A percentile compares a stretch with the other conserved stretches of the same genome.
These are phyloP conservation scores for Bryoglossum gracile DNA, from an alignment of 495 filamentous ascomycete genomes.

Conservation along the genomic window DNA sequence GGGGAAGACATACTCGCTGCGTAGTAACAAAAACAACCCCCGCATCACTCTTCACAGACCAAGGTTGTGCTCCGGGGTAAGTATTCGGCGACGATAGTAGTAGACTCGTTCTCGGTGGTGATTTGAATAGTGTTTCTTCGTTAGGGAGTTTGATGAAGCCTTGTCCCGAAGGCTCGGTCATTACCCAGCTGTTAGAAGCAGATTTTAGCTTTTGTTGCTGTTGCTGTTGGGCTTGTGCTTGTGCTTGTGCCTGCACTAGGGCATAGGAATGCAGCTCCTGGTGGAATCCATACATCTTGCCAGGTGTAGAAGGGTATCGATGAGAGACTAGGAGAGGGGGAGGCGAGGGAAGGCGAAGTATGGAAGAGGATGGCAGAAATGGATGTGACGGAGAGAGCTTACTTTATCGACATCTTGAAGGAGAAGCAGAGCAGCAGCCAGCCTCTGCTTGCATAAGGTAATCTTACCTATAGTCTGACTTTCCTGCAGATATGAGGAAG, in stretches of 20 bases:
- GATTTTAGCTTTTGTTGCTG: constrained; percentile 19
- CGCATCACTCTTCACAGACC: constrained; percentile 50
- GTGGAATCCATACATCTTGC: constrained; percentile 23
- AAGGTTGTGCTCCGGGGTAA: constrained; percentile 47
- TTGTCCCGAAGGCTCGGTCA: constrained; percentile 45
- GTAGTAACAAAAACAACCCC: constrained; percentile 80
- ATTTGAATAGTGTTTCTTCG: constrained; percentile 62
- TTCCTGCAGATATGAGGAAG: constrained; percentile 10
- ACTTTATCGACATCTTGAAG: constrained; percentile 40
- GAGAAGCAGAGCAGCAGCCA: constrained; percentile 2
- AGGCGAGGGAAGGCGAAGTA: neutral
- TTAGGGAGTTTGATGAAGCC: constrained; percentile 67
- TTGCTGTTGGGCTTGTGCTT: too few relatives aligned
- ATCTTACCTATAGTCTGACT: constrained; percentile 21
- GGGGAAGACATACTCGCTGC: constrained; percentile 73
- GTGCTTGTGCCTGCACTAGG: too few relatives aligned
- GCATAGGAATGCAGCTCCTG: constrained; percentile 23
- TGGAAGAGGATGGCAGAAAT: neutral
- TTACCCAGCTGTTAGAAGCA: constrained; percentile 60
- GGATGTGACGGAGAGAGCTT: constrained; percentile 16
- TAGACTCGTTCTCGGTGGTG: constrained; percentile 63
- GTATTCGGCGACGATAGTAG: constrained; percentile 53
- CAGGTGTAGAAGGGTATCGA: neutral
- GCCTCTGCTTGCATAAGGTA: too few relatives aligned
- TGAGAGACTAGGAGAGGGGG: neutral